Percentiles rank a stretch among this genome's conserved stretches.
These are phyloP conservation scores for Trichoderma afroharzianum DNA, from an alignment of 2,329 filamentous ascomycete genomes.

Conservation along the genomic window DNA sequence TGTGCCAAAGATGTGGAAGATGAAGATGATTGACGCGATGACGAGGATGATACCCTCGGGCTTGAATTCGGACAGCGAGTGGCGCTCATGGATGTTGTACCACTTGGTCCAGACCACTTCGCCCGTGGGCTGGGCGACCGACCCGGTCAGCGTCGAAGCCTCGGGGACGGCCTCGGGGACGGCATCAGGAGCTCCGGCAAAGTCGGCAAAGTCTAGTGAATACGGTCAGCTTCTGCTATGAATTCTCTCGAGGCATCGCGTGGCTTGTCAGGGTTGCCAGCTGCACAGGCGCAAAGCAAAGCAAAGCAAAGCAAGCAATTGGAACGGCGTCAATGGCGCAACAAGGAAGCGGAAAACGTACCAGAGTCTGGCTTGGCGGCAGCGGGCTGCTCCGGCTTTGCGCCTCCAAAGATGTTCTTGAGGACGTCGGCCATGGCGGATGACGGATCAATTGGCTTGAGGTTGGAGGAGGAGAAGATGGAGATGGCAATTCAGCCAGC, in stretches of 20 bases:
- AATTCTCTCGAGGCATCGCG: neutral
- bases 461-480: constrained; percentile 17
- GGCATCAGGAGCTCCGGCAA: constrained; percentile 73
- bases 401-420: constrained; percentile 67
- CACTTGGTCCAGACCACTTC: constrained; percentile 78
- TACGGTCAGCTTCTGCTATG: neutral
- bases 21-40: constrained; percentile 68
- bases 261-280: neutral
- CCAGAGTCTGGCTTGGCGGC: constrained; percentile 59
- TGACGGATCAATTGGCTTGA: constrained; percentile 24
- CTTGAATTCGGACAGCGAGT: constrained; percentile 78
- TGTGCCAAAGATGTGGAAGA: constrained; percentile 78
- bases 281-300: neutral
- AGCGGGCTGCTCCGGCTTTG: constrained; percentile 48
- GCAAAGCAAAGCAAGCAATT: neutral
- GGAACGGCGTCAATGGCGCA: neutral
- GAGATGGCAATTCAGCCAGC: constrained; percentile 18
- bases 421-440: constrained; percentile 55
- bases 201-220: constrained; percentile 83
- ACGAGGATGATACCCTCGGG: constrained; percentile 79
- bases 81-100: constrained; percentile 95
- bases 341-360: constrained; percentile 38
- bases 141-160: constrained; percentile 44
- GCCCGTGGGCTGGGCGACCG: constrained; percentile 43
- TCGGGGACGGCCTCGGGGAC: constrained; percentile 47